Evolutionary conservation across 2,329 filamentous ascomycete genomes (phyloP), one percentile per base, ranked within the genome.

Genomic region (Colletotrichum noveboracense): DNA sequence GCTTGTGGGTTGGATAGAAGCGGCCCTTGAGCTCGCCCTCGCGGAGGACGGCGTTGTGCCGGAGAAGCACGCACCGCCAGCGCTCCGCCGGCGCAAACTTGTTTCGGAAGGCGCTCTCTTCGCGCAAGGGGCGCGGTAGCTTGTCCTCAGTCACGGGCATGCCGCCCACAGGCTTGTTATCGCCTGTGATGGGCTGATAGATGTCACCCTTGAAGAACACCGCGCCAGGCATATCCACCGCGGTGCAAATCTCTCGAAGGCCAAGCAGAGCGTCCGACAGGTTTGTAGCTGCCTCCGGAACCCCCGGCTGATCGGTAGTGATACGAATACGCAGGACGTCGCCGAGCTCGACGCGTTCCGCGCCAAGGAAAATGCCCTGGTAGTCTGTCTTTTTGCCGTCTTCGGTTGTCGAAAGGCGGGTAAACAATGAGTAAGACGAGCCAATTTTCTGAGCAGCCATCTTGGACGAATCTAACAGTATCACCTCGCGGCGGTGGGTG

Each of bases 1-100:
- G 84, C 74, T 86, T 85, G 73, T 87, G 83, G n/a, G 88, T 89
- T 18, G 90, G 88, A 82, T 92, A 92, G 82, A 91, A 91, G n/a
- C 90, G 85, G 66, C 90, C 90, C 73, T 86, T 85, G 66, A 92
- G 85, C 26, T 85, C 84, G 16, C 80, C 79, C 78, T 91, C 89
- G 76, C 87, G 85, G 24, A 90, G 80, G 60, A 86, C 83, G n/a
- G 84, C 82, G 77, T 88, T 87, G 75, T 89, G 87, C 76, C 84
- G 84, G 32, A 87, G 83, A 56, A 89, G 80, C 5, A 81, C 79
- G 79, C 84, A 86, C 79, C 79, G 84, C 84, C 77, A 87, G 79
- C 78, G 85, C 55, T 62, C 81, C 34, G 7, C 79, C 61, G 81
- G 82, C 66, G 75, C 82, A 67, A 82, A 82, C 78, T 79, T 84